Base-by-base conservation (phyloP, 495 filamentous ascomycete genomes). In the Cairneyella variabilis region DNA sequence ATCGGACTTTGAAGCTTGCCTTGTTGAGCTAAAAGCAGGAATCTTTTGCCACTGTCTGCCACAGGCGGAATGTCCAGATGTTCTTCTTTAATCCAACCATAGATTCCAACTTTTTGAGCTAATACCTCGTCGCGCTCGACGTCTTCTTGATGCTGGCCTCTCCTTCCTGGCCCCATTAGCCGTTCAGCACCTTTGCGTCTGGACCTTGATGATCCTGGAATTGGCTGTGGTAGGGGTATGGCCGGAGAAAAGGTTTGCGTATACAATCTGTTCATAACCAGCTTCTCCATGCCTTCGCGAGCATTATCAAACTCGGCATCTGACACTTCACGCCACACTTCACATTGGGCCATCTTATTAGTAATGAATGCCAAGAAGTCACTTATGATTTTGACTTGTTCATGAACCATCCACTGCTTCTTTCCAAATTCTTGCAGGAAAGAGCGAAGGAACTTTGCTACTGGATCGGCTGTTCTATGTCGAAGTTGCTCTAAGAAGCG, bases 281-380 rank as follows among this genome's bases (percentile, higher is more conserved):
- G 82, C 65, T 99, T 99, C 76, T 99, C 93, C 95, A 99, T 99
- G 25, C 93, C 93, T 72, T 99, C 93, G 58, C 90, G 81, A 12
- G 95, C 95, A 72, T 99, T 97, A 68, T 97, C 93, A 66, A 99
- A 97, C 64, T 99, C 93, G 7, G 88, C 89, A 66, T 97, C 95
- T 0, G 91, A 95, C 0, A 97, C 90, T 36, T 91, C 86, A 42
- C 89, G 84, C 93, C 93, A 99, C 6, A 99, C 88, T 52, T 99
- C 93, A 63, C 93, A 99, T 58, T 88, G 81, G n/a, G 85, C 90
- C 93, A 99, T 99, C 70, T 96, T 97, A 68, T 93, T 96, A 36
- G 89, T 87, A 53, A 99, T 99, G 59, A 99, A 99, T n/a, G 88
- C 78, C 34, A 99, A 74, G 62, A 99, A 99, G 64, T 99, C 93